phyloP scores from a whole-genome alignment of 2,329 filamentous ascomycete species.

The Rosellinia necatrix region DNA sequence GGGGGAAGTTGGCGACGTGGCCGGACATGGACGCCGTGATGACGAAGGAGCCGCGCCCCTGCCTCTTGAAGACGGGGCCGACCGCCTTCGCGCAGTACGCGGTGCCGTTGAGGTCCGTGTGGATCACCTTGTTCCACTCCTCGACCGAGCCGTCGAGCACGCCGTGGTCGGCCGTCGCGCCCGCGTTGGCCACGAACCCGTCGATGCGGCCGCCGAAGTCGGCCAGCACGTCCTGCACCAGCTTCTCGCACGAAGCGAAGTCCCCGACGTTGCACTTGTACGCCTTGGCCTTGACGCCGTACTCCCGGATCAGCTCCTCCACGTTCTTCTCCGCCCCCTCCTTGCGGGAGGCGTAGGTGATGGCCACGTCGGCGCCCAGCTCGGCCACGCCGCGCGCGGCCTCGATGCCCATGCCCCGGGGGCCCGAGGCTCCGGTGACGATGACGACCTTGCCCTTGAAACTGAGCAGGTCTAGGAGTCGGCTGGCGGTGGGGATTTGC shows the following conservation, averaged over 20 bases:
- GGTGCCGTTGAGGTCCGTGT: conserved; percentile 65
- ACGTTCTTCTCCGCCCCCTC: conserved; percentile 70
- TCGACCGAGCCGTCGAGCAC: conserved; percentile 60
- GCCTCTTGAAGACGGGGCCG: conserved; percentile 62
- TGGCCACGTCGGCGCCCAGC: conserved; percentile 70
- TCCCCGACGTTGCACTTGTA: conserved; percentile 64
- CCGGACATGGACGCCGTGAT: conserved; percentile 70
- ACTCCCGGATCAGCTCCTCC: conserved; percentile 65
- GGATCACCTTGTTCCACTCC: conserved; percentile 63
- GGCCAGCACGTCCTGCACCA: conserved; percentile 66
- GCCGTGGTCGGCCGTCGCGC: conserved; percentile 61
- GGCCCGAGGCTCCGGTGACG: conserved; percentile 70
- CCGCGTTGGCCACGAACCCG: conserved; percentile 75
- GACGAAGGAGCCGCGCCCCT: conserved; percentile 65
- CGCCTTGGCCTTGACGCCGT: conserved; percentile 68
- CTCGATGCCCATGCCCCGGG: conserved; percentile 72
- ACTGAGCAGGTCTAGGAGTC: conserved; percentile 70
- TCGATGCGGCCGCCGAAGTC: conserved; percentile 78
- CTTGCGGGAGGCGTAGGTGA: conserved; percentile 74
- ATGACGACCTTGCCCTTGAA: conserved; percentile 75
- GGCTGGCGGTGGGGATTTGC: conserved; percentile 59
- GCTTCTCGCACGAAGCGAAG: conserved; percentile 54
- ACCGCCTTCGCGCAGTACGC: conserved; percentile 68
- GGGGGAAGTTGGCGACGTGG: conserved; percentile 68
- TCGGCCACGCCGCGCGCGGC: conserved; percentile 73